Percentiles rank a stretch among this genome's conserved stretches.
Evolutionary conservation across 2,329 filamentous ascomycete genomes (phyloP).

Genomic region (Exophiala oligosperma): DNA sequence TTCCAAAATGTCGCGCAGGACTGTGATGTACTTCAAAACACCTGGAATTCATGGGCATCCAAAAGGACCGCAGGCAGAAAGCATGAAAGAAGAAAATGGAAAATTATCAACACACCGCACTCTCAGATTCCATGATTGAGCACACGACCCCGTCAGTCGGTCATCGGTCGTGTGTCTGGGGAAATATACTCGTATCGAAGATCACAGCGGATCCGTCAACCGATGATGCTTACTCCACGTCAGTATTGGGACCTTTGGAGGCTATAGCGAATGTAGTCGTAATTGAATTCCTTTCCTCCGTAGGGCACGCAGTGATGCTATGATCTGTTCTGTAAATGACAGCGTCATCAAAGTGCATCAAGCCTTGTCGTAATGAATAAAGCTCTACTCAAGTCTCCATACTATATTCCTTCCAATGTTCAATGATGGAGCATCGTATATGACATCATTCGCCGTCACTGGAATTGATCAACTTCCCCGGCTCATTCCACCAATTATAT

Average conservation of each 20-base stretch:
- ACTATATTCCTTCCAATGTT: too few relatives aligned
- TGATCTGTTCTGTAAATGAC: background rate
- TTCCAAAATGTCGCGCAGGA: background rate
- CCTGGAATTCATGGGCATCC: background rate
- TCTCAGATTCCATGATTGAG: background rate
- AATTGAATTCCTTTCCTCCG: background rate
- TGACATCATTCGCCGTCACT: background rate
- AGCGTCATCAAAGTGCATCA: background rate
- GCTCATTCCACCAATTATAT: background rate
- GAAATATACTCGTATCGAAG: background rate
- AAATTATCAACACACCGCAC: background rate
- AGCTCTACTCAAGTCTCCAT: background rate
- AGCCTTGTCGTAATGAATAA: background rate
- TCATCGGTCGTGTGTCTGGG: too few relatives aligned
- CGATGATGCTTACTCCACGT: conserved; percentile 1
- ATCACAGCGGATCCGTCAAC: background rate
- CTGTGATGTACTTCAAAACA: background rate
- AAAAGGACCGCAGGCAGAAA: background rate
- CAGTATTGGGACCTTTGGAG: background rate
- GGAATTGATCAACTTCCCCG: background rate
- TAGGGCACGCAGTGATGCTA: conserved; percentile 1
- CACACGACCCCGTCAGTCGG: too few relatives aligned
- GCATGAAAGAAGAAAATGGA: background rate
- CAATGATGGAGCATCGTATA: background rate
- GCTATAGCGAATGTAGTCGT: background rate